phyloP scores from a whole-genome alignment of 2,329 filamentous ascomycete genomes.

The Shiraia bambusicola region DNA sequence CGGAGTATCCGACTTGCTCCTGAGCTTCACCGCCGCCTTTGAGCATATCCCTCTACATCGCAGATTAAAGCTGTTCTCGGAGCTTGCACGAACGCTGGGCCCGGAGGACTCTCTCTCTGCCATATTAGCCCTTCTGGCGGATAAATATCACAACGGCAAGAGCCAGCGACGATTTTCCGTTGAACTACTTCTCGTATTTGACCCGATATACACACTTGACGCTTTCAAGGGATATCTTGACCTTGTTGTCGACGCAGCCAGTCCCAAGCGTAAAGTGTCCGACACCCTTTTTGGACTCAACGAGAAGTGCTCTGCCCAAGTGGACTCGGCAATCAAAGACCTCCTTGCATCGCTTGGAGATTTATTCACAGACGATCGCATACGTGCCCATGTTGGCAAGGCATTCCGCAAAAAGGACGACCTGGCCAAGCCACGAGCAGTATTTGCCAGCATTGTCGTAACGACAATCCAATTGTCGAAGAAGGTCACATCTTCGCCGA shows the following conservation, averaged over 20 bases:
- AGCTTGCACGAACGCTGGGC: constrained; percentile 81
- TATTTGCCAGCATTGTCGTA: constrained; percentile 45
- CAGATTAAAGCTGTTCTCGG: constrained; percentile 77
- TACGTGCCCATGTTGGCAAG: constrained; percentile 34
- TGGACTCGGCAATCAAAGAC: constrained; percentile 39
- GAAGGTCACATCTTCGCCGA: constrained; percentile 52
- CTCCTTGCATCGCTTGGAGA: constrained; percentile 45
- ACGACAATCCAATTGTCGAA: constrained; percentile 60
- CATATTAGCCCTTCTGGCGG: constrained; percentile 84
- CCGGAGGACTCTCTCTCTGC: constrained; percentile 85
- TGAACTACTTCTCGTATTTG: constrained; percentile 72
- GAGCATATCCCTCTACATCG: constrained; percentile 92
- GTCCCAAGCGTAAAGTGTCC: constrained; percentile 72
- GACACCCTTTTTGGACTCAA: constrained; percentile 67
- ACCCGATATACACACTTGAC: constrained; percentile 70
- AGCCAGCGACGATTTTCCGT: constrained; percentile 73
- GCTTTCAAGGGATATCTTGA: constrained; percentile 74
- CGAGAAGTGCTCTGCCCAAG: constrained; percentile 46
- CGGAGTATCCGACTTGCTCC: constrained; percentile 83
- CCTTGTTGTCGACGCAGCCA: constrained; percentile 73
- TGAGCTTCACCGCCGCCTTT: constrained; percentile 94
- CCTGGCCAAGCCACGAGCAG: constrained; percentile 25
- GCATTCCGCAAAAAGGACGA: constrained; percentile 35
- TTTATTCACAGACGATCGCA: constrained; percentile 37
- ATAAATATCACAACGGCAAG: constrained; percentile 79